These are phyloP conservation scores for Penicillium longicatenatum DNA, from an alignment of 495 filamentous ascomycete genomes.

Conservation along the genomic window DNA sequence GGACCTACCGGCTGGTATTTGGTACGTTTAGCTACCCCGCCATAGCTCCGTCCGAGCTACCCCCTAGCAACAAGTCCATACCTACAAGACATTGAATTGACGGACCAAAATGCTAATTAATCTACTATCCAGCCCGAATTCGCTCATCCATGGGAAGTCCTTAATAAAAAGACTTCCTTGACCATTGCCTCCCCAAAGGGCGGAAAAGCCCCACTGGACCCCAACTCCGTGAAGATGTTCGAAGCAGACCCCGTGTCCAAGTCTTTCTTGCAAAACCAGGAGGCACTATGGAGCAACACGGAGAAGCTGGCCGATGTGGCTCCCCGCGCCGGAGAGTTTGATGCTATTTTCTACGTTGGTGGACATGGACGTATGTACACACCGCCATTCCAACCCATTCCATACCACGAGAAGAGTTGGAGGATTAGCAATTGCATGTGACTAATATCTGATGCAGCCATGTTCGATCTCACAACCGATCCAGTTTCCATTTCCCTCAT, in stretches of 20 bases:
- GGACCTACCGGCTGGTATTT: slow-evolving; percentile 69
- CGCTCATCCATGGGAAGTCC: slow-evolving; percentile 66
- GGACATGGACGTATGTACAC: slow-evolving; percentile 68
- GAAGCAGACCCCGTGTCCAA: slow-evolving; percentile 54
- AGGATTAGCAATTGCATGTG: background rate
- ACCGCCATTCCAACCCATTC: background rate
- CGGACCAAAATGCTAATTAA: slow-evolving; percentile 6
- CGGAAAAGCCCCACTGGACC: slow-evolving; percentile 69
- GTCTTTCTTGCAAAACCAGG: slow-evolving; percentile 55
- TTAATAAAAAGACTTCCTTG: slow-evolving; percentile 55
- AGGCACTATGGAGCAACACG: slow-evolving; percentile 64
- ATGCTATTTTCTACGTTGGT: slow-evolving; percentile 72
- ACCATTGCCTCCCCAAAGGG: slow-evolving; percentile 68
- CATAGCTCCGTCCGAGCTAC: background rate
- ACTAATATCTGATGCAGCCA: slow-evolving; percentile 45
- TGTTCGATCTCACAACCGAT: slow-evolving; percentile 66
- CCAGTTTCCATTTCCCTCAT: slow-evolving; percentile 55
- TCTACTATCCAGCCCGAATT: slow-evolving; percentile 59
- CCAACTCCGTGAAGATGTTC: slow-evolving; percentile 59
- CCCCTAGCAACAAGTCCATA: no score
- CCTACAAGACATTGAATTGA: no score
- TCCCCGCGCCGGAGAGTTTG: slow-evolving; percentile 60
- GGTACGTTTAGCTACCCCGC: slow-evolving; percentile 34
- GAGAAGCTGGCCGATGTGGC: slow-evolving; percentile 51
- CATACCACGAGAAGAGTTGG: no score